A percentile compares a stretch with the other conserved stretches of the same genome.
Evolutionary conservation across 2,329 filamentous ascomycete species (phyloP).

Genomic region (Epichloe typhina): DNA sequence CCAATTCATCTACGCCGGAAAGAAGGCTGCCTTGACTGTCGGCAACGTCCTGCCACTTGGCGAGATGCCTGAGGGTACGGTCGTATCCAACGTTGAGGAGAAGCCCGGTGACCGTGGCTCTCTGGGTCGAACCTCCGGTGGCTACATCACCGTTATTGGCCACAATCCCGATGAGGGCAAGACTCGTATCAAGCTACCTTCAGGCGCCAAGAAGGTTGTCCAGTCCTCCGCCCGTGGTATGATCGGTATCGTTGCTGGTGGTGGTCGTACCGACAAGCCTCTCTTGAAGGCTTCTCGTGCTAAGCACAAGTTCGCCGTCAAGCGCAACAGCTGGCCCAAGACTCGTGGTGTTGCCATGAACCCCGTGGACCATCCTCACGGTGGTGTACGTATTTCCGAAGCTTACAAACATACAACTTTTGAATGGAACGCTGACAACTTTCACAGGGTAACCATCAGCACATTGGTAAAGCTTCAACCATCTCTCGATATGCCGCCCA

Average conservation of each 20-base stretch:
- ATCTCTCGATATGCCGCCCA: slow-evolving; percentile 95
- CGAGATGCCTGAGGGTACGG: slow-evolving; percentile 96
- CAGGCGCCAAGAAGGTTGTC: slow-evolving; percentile 97
- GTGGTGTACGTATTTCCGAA: slow-evolving; percentile 51
- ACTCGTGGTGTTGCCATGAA: slow-evolving; percentile 99
- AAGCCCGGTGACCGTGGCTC: slow-evolving; percentile 94
- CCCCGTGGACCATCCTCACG: slow-evolving; percentile 97
- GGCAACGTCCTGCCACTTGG: slow-evolving; percentile 93
- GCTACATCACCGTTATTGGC: slow-evolving; percentile 97
- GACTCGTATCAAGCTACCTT: slow-evolving; percentile 99
- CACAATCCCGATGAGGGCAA: slow-evolving; percentile 99
- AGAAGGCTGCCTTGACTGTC: slow-evolving; percentile 93
- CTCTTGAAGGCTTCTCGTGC: slow-evolving; percentile 98
- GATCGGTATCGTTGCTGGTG: slow-evolving; percentile 98
- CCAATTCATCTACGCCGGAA: slow-evolving; percentile 99
- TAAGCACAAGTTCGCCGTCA: slow-evolving; percentile 99
- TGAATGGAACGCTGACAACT: slow-evolving; percentile 28
- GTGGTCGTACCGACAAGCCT: slow-evolving; percentile 99
- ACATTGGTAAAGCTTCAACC: slow-evolving; percentile 99
- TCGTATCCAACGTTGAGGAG: slow-evolving; percentile 98
- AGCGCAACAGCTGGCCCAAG: slow-evolving; percentile 99
- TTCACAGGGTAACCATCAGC: slow-evolving; percentile 91
- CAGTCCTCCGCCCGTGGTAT: slow-evolving; percentile 87
- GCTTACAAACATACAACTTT: background rate
- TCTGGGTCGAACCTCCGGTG: slow-evolving; percentile 92